Evolutionary conservation across 1,139 yeast species (phyloP).

Genomic region (Arxiozyma heterogenica): DNA sequence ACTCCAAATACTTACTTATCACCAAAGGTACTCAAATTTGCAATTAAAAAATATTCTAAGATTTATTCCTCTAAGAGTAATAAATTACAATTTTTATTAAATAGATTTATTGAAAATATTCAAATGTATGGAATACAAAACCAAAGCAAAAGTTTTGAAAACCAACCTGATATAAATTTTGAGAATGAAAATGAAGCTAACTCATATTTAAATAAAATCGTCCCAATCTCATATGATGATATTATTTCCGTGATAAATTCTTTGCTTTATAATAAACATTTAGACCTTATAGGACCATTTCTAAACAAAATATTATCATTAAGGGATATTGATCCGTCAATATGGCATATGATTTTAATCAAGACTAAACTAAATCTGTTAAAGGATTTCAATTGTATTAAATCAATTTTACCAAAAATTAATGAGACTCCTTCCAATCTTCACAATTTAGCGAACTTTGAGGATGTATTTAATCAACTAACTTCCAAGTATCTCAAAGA

Average conservation of each 20-base stretch:
- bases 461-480: constrained; percentile 11
- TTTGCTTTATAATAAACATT: constrained; percentile 14
- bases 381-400: constrained; percentile 14
- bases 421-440: background rate
- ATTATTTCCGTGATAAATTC: constrained; percentile 17
- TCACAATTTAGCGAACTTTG: constrained; percentile 5
- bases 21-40: constrained; percentile 19
- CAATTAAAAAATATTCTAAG: constrained; percentile 19
- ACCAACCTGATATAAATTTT: constrained; percentile 10
- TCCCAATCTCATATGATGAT: constrained; percentile 17
- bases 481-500: constrained; percentile 8
- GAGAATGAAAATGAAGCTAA: constrained; percentile 22
- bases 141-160: background rate
- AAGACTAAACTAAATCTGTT: constrained; percentile 19
- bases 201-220: constrained; percentile 19
- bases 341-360: constrained; percentile 7
- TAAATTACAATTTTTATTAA: constrained; percentile 13
- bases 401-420: constrained; percentile 6
- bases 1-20: constrained; percentile 13
- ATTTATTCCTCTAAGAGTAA: background rate
- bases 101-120: constrained; percentile 15
- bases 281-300: constrained; percentile 11
- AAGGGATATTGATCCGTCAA: background rate
- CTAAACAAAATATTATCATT: constrained; percentile 9
- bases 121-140: constrained; percentile 11